These are phyloP conservation scores for Breviolum minutum DNA, from an alignment of 73 alveolate species.

Conservation along the genomic window DNA sequence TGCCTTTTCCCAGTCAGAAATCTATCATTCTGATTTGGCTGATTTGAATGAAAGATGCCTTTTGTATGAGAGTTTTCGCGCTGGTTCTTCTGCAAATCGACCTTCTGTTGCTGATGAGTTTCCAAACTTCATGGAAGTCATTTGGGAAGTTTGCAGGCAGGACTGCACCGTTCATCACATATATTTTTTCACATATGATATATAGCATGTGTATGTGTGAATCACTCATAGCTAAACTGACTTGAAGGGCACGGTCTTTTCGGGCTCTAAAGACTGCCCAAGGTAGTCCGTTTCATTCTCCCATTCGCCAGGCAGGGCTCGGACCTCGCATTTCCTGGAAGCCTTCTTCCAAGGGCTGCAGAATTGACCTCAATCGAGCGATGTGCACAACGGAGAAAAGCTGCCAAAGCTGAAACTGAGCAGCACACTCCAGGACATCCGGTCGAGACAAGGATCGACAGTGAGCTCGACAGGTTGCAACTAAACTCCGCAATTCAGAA, in stretches of 20 bases:
- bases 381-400: background rate
- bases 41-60: too few species aligned
- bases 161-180: too few species aligned
- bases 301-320: background rate
- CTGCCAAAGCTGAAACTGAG: background rate
- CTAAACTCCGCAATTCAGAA: slow-evolving; percentile 20
- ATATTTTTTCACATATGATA: background rate
- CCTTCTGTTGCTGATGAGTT: too few species aligned
- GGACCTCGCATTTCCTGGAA: background rate
- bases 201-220: background rate
- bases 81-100: too few species aligned
- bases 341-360: background rate
- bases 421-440: slow-evolving; percentile 9
- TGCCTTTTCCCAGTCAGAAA: too few species aligned
- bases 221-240: background rate
- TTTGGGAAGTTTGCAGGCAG: background rate
- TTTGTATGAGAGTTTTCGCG: too few species aligned
- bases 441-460: slow-evolving; percentile 18
- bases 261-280: background rate
- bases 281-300: background rate
- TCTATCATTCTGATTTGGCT: too few species aligned
- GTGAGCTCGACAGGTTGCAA: slow-evolving; percentile 14
- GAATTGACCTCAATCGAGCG: background rate
- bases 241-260: background rate
- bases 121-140: too few species aligned